These are phyloP conservation scores for Atractiella rhizophila DNA, from an alignment of 768 basidiomycete genomes.

Conservation along the genomic window DNA sequence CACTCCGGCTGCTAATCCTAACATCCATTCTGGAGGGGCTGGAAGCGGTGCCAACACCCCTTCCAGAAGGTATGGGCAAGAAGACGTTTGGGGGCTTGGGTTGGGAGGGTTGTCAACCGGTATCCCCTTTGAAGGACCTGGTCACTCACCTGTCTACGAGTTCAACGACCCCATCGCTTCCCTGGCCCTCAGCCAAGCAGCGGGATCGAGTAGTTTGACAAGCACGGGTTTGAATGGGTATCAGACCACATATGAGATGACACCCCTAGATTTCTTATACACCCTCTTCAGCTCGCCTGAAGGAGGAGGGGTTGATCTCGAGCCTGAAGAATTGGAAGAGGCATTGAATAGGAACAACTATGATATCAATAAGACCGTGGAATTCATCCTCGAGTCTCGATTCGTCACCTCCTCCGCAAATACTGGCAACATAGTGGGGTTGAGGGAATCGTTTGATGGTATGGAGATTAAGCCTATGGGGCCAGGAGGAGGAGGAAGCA, in stretches of 20 bases:
- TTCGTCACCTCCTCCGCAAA: slow-evolving; percentile 31
- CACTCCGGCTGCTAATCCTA: too few relatives aligned
- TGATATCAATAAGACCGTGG: slow-evolving; percentile 90
- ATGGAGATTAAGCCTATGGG: not conserved
- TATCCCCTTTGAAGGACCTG: too few relatives aligned
- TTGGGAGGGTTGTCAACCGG: too few relatives aligned
- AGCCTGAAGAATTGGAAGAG: slow-evolving; percentile 76
- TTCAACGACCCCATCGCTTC: too few relatives aligned
- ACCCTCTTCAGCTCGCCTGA: slow-evolving; percentile 52
- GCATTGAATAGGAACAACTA: slow-evolving; percentile 65
- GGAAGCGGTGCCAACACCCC: too few relatives aligned
- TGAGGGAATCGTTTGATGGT: not conserved
- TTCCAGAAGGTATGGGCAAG: too few relatives aligned
- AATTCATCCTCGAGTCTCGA: slow-evolving; percentile 52
- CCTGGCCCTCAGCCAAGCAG: too few relatives aligned
- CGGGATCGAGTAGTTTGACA: too few relatives aligned
- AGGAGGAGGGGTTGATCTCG: slow-evolving; percentile 65
- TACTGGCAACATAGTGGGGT: slow-evolving; percentile 1
- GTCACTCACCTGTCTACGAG: too few relatives aligned
- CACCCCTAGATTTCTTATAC: slow-evolving; percentile 81
- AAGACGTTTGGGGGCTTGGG: too few relatives aligned
- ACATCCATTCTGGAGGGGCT: too few relatives aligned
- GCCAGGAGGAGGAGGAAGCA: not conserved
- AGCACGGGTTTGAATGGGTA: not conserved
- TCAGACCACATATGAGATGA: slow-evolving; percentile 33